Base-by-base conservation (phyloP, 345 rosid species). In the Mallotus nudiflorus region DNA sequence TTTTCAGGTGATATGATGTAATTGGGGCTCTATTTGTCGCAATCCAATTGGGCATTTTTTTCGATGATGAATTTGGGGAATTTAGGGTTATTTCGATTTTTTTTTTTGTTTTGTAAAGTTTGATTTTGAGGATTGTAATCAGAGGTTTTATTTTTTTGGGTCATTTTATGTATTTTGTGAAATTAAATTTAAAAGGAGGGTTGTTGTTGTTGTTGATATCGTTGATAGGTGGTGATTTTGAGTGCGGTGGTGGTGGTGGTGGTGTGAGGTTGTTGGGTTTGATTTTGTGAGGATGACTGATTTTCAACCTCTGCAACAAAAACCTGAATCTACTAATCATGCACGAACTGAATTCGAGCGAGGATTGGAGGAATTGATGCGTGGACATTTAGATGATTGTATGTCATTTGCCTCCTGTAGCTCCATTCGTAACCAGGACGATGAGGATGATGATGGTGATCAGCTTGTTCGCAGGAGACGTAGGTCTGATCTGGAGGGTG, bases 281-380 rank as follows among this genome's bases (percentile, higher is more conserved):
- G n/a, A 64, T 35, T 61, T 75, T 69, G 76, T 68, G 65, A 83
- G 77, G 31, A 96, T 96, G 98, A 88, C 97, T 40, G 96, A 90
- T 86, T 69, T 86, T 75, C 87, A 90, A 67, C 81, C 85, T 48
- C 68, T 85, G 42, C 97, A 86, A 75, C 94, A 85, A 71, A 96
- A 96, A 53, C 82, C 98, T 0, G 98, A 90, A 70, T 85, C 98
- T 35, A 59, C 88, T 0, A 79, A 83, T 64, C 90, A 82, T 76
- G 82, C 76, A 19, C 84, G 82, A 27, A 72, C 78, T 6, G 98
- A 87, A 35, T 88, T 90, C 24, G 93, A 92, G 77, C 66, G 88
- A 35, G 94, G 89, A 27, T 80, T 89, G 79, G 98, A 90, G 87
- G 99, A 90, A 59, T 81, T 96, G 67, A 87, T 92, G 98, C 90